These are phyloP conservation scores for Mollisiaceae sp. DNA, from an alignment of 2,329 filamentous ascomycete genomes.

Conservation along the genomic window DNA sequence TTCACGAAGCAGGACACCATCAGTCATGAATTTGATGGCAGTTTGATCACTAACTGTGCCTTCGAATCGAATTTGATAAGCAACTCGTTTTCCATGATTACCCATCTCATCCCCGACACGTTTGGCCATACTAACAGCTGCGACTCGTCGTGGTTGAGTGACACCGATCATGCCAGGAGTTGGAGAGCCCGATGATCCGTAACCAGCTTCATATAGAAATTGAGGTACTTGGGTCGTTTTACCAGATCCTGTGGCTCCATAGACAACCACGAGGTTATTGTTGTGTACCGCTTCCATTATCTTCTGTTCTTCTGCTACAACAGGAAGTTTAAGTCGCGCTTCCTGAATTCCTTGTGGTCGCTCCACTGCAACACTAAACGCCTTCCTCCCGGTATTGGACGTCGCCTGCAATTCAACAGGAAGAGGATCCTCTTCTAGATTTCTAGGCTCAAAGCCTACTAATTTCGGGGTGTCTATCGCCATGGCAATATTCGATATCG, in stretches of 20 bases:
- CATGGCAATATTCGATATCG: constrained; percentile 46
- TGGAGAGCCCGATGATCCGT: constrained; percentile 76
- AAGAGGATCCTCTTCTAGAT: constrained; percentile 72
- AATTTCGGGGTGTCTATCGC: constrained; percentile 55
- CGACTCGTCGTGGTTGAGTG: constrained; percentile 92
- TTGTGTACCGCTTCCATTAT: constrained; percentile 98
- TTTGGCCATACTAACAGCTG: constrained; percentile 95
- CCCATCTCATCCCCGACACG: constrained; percentile 88
- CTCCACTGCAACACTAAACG: constrained; percentile 74
- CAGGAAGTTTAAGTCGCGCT: constrained; percentile 78
- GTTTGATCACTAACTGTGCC: constrained; percentile 80
- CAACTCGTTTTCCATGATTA: constrained; percentile 75
- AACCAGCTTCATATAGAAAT: constrained; percentile 93
- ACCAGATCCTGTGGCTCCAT: constrained; percentile 93
- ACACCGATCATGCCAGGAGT: constrained; percentile 93
- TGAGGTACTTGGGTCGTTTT: constrained; percentile 98
- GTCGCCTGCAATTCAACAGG: constrained; percentile 68
- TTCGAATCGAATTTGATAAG: constrained; percentile 95
- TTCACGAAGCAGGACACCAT: constrained; percentile 92
- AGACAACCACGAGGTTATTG: constrained; percentile 87
- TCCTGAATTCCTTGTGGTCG: constrained; percentile 77
- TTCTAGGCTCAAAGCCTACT: constrained; percentile 69
- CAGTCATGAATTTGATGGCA: constrained; percentile 98
- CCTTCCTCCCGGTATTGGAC: constrained; percentile 67
- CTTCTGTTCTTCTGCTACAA: constrained; percentile 93